Evolutionary conservation across 163 green algal genomes (phyloP).

Genomic region (Scenedesmus sp.): DNA sequence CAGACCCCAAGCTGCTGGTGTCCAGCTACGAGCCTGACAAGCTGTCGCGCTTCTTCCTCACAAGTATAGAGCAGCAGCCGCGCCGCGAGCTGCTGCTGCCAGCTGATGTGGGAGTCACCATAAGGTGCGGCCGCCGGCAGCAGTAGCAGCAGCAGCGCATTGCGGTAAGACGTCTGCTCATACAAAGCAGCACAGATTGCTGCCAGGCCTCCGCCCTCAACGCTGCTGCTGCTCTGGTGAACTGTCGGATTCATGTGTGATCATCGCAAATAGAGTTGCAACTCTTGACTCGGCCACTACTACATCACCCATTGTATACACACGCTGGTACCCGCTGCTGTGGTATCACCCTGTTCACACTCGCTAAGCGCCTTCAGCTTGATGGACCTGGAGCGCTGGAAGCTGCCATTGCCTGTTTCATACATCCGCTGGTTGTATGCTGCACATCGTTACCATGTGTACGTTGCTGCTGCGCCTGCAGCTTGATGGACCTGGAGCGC

Average conservation of each 20-base stretch:
- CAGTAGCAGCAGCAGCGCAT: neutral
- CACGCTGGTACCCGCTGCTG: too few relatives aligned
- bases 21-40: constrained; percentile 26
- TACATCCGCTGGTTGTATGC: too few relatives aligned
- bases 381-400: constrained; percentile 49
- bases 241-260: too few relatives aligned
- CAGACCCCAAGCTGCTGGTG: constrained; percentile 53
- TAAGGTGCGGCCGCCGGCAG: constrained; percentile 17
- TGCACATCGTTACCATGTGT: neutral
- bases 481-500: constrained; percentile 49
- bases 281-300: too few relatives aligned
- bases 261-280: too few relatives aligned
- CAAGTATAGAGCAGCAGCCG: constrained; percentile 44
- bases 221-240: too few relatives aligned
- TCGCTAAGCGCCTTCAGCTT: neutral
- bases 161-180: too few relatives aligned
- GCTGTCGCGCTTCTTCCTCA: constrained; percentile 39
- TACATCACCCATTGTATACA: too few relatives aligned
- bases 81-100: constrained; percentile 47
- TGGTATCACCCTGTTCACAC: too few relatives aligned
- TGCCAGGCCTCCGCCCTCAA: too few relatives aligned
- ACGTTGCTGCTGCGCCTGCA: neutral
- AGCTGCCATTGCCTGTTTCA: neutral
- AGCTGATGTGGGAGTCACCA: constrained; percentile 37
- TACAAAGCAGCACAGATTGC: too few relatives aligned